Base-by-base conservation (phyloP, 106 monocot genomes). In the Dendrobium nobile region DNA sequence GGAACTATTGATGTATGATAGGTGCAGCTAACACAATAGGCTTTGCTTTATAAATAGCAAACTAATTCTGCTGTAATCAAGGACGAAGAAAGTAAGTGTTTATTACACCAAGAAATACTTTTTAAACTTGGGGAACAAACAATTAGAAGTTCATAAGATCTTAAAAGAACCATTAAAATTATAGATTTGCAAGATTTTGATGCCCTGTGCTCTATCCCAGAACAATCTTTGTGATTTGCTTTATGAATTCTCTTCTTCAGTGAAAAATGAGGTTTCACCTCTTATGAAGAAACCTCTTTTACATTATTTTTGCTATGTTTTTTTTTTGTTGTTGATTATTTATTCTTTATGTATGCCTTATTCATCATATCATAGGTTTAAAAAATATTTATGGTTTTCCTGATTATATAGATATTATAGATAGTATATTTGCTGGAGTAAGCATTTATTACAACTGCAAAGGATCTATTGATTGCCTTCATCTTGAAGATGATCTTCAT, bases 391-490 rank as follows among this genome's bases (percentile, higher is more conserved):
- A 96, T 59, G 82, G 73, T 68, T 81, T 80, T 84, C 78, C 90
- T 80, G 40, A 87, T 67, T 90, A 87, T 17, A 80, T 82, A 31
- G 73, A 61, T 77, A 44, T 87, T n/a, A 78, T 91, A 44, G 88
- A 90, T 22, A 90, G 90, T 47, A 92, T 96, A 80, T 96, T 92
- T 92, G 82, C 93, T 84, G 96, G 96, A 80, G 88, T 89, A 72
- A 96, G 87, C 65, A 70, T 96, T 26, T 96, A 93, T 79, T 96
- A 96, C 82, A 96, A 96, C 77, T 93, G 92, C 54, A 92, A 93
- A 0, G 96, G 93, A 44, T 86, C 73, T 82, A 87, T 90, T 78
- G 79, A 82, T 72, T 96, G 93, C 77, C 93, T 96, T 82, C 90
- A 93, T 76, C 77, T 96, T 64, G 85, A 90, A 5, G 93, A 96